These are phyloP conservation scores for Boletus fagicola DNA, from an alignment of 768 basidiomycete genomes.

Conservation along the genomic window DNA sequence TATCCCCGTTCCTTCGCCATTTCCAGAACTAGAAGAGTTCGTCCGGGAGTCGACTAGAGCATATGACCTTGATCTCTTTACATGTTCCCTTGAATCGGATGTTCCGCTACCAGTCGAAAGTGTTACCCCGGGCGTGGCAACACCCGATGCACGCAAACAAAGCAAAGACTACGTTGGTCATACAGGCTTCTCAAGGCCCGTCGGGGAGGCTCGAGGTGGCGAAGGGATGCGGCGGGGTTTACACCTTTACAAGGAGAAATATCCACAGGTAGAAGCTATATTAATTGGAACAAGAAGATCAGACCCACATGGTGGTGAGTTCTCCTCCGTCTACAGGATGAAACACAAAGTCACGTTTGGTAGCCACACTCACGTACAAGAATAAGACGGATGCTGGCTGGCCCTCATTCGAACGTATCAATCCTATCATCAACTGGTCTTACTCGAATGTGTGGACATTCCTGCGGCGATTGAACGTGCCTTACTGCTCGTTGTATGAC, in stretches of 20 bases:
- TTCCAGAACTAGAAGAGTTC: constrained; percentile 80
- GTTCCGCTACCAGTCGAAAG: constrained; percentile 49
- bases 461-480: constrained; percentile 67
- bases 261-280: constrained; percentile 72
- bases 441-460: constrained; percentile 91
- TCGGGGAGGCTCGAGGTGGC: constrained; percentile 55
- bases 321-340: neutral
- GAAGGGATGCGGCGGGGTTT: constrained; percentile 81
- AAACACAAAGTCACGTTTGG: neutral
- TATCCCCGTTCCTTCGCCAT: constrained; percentile 89
- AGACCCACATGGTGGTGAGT: constrained; percentile 93
- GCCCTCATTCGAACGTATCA: constrained; percentile 87
- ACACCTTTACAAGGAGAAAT: constrained; percentile 62
- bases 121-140: constrained; percentile 37
- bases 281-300: constrained; percentile 84
- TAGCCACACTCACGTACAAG: constrained; percentile 68
- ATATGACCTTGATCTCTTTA: constrained; percentile 77
- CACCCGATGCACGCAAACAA: constrained; percentile 14
- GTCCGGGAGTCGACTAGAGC: constrained; percentile 56
- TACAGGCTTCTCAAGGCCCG: constrained; percentile 33
- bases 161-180: constrained; percentile 1
- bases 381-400: constrained; percentile 86
- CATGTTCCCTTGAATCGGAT: constrained; percentile 33
- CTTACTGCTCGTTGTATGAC: constrained; percentile 89
- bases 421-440: constrained; percentile 95